Evolutionary conservation across 2,329 filamentous ascomycete genomes (phyloP).

Genomic region (Mollisiaceae sp.): DNA sequence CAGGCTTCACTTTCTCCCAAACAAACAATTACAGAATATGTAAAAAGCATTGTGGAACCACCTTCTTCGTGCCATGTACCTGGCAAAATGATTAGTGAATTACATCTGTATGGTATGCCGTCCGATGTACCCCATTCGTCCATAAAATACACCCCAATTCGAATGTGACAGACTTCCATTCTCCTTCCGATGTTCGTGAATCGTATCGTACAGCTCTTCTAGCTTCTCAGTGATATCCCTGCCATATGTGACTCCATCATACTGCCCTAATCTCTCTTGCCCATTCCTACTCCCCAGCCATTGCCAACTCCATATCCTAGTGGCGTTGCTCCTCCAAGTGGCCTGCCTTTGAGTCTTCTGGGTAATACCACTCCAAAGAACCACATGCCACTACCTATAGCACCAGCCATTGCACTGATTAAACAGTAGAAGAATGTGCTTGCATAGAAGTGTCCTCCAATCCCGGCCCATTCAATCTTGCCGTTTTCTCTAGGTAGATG

Average conservation of each 20-base stretch:
- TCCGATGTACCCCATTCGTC: background rate
- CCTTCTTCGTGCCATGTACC: background rate
- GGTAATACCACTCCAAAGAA: slow-evolving; percentile 66
- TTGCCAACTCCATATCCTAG: slow-evolving; percentile 38
- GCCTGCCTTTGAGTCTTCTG: slow-evolving; percentile 40
- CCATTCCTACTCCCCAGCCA: slow-evolving; percentile 31
- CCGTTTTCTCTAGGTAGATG: slow-evolving; percentile 71
- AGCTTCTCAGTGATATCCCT: background rate
- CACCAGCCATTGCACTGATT: slow-evolving; percentile 62
- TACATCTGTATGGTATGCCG: background rate
- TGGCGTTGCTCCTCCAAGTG: slow-evolving; percentile 37
- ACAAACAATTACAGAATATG: background rate
- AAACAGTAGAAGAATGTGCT: slow-evolving; percentile 68
- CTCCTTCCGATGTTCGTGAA: background rate
- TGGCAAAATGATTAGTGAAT: slow-evolving; percentile 7
- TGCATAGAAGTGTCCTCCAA: slow-evolving; percentile 67
- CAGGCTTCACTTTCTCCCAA: background rate
- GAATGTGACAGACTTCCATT: background rate
- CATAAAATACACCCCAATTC: slow-evolving; percentile 9
- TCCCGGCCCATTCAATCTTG: slow-evolving; percentile 66
- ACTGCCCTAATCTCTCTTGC: slow-evolving; percentile 21
- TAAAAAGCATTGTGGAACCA: no score
- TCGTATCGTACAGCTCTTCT: slow-evolving; percentile 1
- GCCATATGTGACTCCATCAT: background rate
- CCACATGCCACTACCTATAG: slow-evolving; percentile 59